Evolutionary conservation across 2,329 filamentous ascomycete genomes (phyloP).

Genomic region (Penicillium thymicola): DNA sequence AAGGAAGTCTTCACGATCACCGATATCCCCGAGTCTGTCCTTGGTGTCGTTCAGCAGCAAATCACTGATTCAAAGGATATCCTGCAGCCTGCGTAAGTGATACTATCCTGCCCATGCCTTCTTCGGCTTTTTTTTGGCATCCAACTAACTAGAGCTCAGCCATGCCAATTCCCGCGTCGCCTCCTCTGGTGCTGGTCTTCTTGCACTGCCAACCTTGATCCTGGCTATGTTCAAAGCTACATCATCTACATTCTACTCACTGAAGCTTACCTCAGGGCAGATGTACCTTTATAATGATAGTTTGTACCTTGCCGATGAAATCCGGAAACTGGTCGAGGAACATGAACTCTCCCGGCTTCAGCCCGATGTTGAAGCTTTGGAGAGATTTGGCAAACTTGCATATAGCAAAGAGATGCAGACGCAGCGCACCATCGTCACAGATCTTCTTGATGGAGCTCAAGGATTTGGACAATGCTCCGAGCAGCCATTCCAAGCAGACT

Average conservation of each 20-base stretch:
- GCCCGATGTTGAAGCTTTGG: constrained; percentile 54
- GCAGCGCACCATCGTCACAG: constrained; percentile 60
- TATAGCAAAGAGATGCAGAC: constrained; percentile 64
- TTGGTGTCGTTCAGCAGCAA: constrained; percentile 43
- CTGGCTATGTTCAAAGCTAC: constrained; percentile 52
- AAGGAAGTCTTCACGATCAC: constrained; percentile 87
- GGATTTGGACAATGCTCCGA: constrained; percentile 60
- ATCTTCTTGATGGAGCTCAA: constrained; percentile 61
- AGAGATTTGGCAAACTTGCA: constrained; percentile 58
- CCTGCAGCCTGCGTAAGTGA: constrained; percentile 36
- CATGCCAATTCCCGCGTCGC: constrained; percentile 37
- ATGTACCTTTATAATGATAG: constrained; percentile 67
- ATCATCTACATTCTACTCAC: constrained; percentile 45
- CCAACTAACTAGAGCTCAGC: constrained; percentile 25
- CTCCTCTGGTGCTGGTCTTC: constrained; percentile 43
- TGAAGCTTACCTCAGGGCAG: constrained; percentile 50
- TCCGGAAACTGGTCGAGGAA: constrained; percentile 49
- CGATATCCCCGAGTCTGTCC: constrained; percentile 74
- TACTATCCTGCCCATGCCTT: neutral
- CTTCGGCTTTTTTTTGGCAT: neutral
- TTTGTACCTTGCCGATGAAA: constrained; percentile 54
- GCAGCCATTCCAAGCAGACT: constrained; percentile 57
- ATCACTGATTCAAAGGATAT: constrained; percentile 43
- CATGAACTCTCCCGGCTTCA: constrained; percentile 51
- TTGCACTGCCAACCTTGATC: constrained; percentile 47